Evolutionary conservation across 345 rosid species (phyloP).

Genomic region (Eucalyptus victrix): DNA sequence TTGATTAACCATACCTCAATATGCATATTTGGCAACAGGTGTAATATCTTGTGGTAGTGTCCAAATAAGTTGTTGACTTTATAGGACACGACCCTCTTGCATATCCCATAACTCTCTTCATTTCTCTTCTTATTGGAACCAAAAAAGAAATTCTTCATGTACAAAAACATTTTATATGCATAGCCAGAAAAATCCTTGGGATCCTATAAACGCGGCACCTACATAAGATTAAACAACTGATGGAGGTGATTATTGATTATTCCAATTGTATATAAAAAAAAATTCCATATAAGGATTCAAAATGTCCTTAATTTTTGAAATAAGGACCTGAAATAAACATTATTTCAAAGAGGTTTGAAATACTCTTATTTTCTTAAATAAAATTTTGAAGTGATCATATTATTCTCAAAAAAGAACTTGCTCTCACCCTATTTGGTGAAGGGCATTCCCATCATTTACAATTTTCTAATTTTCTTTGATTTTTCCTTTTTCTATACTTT

Average conservation of each 20-base stretch:
- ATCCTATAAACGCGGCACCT: background rate
- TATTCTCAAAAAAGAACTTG: too few species aligned
- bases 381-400: too few species aligned
- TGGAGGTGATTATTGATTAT: background rate
- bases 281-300: too few species aligned
- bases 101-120: background rate
- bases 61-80: background rate
- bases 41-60: background rate
- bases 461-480: too few species aligned
- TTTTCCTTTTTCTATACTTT: too few species aligned
- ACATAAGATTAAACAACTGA: background rate
- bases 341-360: too few species aligned
- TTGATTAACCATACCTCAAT: background rate
- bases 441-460: too few species aligned
- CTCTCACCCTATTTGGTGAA: too few species aligned
- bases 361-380: too few species aligned
- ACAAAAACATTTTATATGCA: background rate
- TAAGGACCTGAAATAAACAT: accelerated
- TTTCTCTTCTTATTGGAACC: background rate
- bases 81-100: background rate
- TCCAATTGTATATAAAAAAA: too few species aligned
- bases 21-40: background rate
- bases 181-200: background rate
- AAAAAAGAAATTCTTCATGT: background rate
- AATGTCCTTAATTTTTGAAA: too few species aligned